Percentiles rank a stretch among this genome's conserved stretches.
These are phyloP conservation scores for Solanum hybrid DNA, from an alignment of 305 asterid genomes.

Conservation along the genomic window DNA sequence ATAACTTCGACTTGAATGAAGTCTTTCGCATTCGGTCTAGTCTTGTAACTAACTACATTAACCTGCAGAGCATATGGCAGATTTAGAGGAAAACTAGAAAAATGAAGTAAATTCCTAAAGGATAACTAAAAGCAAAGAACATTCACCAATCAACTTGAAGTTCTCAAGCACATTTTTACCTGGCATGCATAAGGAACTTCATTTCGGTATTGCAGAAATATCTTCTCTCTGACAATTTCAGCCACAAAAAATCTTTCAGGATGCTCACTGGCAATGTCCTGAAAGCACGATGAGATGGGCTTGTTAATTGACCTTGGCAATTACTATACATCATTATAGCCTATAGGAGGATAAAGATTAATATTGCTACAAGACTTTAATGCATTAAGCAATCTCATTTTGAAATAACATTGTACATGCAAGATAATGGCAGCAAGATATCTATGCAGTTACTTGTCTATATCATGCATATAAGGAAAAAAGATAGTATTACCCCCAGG, in stretches of 20 bases:
- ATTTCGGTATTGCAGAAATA: slow-evolving; percentile 79
- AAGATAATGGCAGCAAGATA: neutral
- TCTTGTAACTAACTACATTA: slow-evolving; percentile 72
- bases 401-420: neutral
- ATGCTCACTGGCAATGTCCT: slow-evolving; percentile 96
- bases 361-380: neutral
- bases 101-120: neutral
- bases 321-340: neutral
- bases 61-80: slow-evolving; percentile 42
- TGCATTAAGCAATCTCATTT: neutral
- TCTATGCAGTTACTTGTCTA: neutral
- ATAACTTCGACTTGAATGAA: slow-evolving; percentile 92
- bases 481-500: neutral
- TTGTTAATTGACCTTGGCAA: neutral
- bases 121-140: neutral
- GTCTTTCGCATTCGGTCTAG: slow-evolving; percentile 82
- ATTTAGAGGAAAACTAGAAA: slow-evolving; percentile 5
- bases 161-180: slow-evolving; percentile 27
- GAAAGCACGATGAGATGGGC: slow-evolving; percentile 15
- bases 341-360: neutral
- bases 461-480: neutral
- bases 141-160: neutral
- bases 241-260: slow-evolving; percentile 92
- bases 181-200: slow-evolving; percentile 98
- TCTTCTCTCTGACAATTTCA: slow-evolving; percentile 90